Evolutionary conservation across 371 early-diverging fungal genomes (phyloP).

Genomic region (Batkoa obscura): DNA sequence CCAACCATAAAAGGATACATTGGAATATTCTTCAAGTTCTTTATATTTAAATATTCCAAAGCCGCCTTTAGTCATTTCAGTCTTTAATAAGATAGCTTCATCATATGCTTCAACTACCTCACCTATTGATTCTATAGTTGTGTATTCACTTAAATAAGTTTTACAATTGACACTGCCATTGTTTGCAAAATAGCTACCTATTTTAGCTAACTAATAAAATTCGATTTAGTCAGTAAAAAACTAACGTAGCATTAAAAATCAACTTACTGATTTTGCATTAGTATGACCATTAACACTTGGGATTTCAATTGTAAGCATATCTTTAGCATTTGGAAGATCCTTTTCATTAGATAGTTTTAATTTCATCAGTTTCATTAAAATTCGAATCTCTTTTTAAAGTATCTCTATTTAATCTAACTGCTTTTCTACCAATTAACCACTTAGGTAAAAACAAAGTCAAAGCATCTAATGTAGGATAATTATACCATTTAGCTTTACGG

Average conservation of each 20-base stretch:
- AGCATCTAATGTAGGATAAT: not conserved
- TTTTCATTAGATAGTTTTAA: not conserved
- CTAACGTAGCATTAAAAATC: too few species aligned
- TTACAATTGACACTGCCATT: not conserved
- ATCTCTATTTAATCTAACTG: not conserved
- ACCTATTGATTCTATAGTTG: not conserved
- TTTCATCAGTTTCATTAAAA: not conserved
- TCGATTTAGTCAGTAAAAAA: not conserved
- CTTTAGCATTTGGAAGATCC: not conserved
- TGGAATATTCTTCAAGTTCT: not conserved
- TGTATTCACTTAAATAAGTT: not conserved
- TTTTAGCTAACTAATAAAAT: not conserved
- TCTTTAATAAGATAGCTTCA: conserved; percentile 5
- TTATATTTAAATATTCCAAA: conserved; percentile 9
- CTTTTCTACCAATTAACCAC: not conserved
- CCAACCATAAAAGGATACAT: conserved; percentile 20
- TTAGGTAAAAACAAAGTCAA: not conserved
- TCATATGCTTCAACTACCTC: conserved; percentile 1
- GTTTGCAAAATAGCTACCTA: not conserved
- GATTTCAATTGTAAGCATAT: not conserved
- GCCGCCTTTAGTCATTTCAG: not conserved
- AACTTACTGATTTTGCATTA: conserved; percentile 1
- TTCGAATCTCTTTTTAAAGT: not conserved
- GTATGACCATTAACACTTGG: conserved; percentile 3
- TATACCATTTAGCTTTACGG: not conserved